Conservation (phyloP, 352 stramenopile genomes). For the Elongisporangium anandrum region DNA sequence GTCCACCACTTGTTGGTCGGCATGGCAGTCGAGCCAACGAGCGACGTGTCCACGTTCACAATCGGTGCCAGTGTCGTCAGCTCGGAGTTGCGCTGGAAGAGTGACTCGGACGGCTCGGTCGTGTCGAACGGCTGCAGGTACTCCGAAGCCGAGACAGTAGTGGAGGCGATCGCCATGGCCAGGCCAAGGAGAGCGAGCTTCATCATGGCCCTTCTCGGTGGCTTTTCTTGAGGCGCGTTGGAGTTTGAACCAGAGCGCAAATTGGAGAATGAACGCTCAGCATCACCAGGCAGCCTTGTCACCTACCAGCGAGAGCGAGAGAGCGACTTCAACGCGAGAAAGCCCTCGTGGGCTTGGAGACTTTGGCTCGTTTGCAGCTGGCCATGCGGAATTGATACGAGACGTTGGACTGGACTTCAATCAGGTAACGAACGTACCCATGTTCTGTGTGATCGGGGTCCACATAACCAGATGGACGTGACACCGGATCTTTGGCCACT, state of each 20-base stretch:
- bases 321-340: neutral
- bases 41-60: constrained; percentile 41
- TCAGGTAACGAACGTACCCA: neutral
- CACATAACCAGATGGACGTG: neutral
- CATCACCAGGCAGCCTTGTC: too few relatives aligned
- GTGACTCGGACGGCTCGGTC: constrained; percentile 24
- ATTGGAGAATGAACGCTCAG: neutral
- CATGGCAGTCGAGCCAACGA: constrained; percentile 44
- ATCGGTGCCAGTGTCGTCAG: constrained; percentile 45
- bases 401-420: neutral
- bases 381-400: neutral
- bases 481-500: neutral
- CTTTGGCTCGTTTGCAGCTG: neutral
- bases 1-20: constrained; percentile 84
- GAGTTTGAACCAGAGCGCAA: neutral
- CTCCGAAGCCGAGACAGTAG: neutral
- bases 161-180: neutral
- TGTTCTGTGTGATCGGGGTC: neutral
- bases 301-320: neutral
- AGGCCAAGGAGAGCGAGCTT: neutral
- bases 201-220: neutral
- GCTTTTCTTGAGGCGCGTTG: neutral
- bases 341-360: neutral
- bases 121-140: constrained; percentile 40
- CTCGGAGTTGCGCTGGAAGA: constrained; percentile 40